Evolutionary conservation across 139 green algal genomes (phyloP), one percentile per base, ranked within the genome.

Genomic region (Auxenochlorella pyrenoidosa): DNA sequence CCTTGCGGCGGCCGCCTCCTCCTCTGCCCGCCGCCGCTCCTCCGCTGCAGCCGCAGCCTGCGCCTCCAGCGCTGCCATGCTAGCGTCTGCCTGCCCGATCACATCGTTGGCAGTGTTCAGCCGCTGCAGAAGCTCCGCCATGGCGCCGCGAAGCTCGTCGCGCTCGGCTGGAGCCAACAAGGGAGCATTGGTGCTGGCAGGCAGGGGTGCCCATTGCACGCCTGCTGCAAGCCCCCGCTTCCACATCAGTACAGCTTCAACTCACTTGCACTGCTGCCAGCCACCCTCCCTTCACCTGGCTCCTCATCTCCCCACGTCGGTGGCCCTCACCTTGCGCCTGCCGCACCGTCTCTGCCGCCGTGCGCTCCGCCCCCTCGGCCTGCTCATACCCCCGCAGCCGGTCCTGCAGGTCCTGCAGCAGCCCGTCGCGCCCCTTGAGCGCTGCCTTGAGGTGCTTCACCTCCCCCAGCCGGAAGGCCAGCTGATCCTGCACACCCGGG

Each of bases 401-500:
- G 47, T 91, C 84, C 36, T 85, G 28, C 70, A 89, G 54, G 28
- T 68, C 36, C 8, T 32, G 30, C 16, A 91, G 21, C 32, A 44
- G n/a, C 10, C 54, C 65, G 72, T 91, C 88, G 43, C 88, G 86
- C 38, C 79, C 72, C 38, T 84, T 81, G 18, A 91, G 60, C 54
- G 88, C 88, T 40, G 34, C n/a, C 68, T 91, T 89, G 6, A 91
- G 54, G 78, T 90, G 87, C 54, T 68, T 77, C 24, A 87, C 87
- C 68, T 91, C 88, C 3, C 75, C 73, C 60, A 88, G 10, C 30
- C 83, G 51, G 65, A 82, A 90, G 2, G 73, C 54, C n/a, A 85
- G 51, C 80, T 90, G 71, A 36, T 87, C 81, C 58, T 88, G 66
- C 44, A 30, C 4, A 73, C 30, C n/a, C 32, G 19, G 3, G 28